Evolutionary conservation across 225 moss, liverwort and hornwort species (phyloP), one percentile per base, ranked within the genome.

Genomic region (Asterella californica): DNA sequence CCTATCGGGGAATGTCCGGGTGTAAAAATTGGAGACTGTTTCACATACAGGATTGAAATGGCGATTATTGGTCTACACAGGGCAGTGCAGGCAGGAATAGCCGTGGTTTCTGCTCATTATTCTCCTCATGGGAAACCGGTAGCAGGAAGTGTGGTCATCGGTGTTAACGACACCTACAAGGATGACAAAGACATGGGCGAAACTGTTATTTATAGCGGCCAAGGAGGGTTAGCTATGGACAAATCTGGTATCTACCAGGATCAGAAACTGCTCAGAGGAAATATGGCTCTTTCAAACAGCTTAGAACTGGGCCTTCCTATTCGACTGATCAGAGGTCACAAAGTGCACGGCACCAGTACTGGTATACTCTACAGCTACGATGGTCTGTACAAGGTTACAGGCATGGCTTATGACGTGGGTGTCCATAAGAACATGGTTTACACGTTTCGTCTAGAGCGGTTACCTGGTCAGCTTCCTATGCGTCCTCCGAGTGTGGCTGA

Each of bases 141-240:
- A 32, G 89, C 89, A 4, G 80, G 82, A 4, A 89, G 89, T 77
- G 86, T 89, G 17, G 89, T 89, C 0, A 65, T 89, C 9, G 79
- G 82, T 14, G 79, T 80, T 0, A 68, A 80, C 12, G 82, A 82
- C 36, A 80, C 79, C 19, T 89, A 89, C 75, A 78, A 81, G 18
- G 89, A 89, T 62, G 89, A 89, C 46, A 78, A 76, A 8, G 89
- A 89, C 72, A 86, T 86, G 85, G 86, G 89, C 6, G 89, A 89
- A 45, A 77, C 52, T 2, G 86, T 89, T 34, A 70, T 83, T 8
- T 86, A 89, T 70, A 86, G 84, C 55, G 89, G 89, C 5, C 89
- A 89, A 81, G 89, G 89, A 46, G 88, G 88, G 22, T 76, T 88
- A 22, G 76, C 79, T 45, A 21, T 33, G 25, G 74, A 82, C 25